phyloP scores from a whole-genome alignment of 1,139 yeast genomes.

The Debaryomycetaceae sp. region DNA sequence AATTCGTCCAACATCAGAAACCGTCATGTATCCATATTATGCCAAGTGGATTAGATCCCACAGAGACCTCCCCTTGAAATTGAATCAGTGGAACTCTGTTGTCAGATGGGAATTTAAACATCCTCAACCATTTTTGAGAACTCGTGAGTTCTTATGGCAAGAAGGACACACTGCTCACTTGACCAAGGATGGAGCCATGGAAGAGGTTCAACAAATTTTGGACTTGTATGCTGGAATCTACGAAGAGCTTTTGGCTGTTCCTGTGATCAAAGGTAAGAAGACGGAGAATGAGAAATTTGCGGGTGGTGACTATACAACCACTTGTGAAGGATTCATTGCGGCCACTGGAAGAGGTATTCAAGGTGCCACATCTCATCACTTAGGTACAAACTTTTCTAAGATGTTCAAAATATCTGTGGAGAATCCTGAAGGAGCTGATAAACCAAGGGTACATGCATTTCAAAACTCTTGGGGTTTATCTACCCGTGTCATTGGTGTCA shows the following conservation, averaged over 20 bases:
- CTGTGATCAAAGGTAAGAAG: constrained; percentile 91
- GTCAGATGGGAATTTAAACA: constrained; percentile 99
- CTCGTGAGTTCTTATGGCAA: constrained; percentile 99
- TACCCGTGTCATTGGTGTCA: constrained; percentile 97
- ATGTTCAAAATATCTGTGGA: constrained; percentile 97
- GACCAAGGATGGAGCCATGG: constrained; percentile 71
- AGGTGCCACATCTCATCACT: constrained; percentile 97
- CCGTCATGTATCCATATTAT: constrained; percentile 99
- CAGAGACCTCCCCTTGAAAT: constrained; percentile 92
- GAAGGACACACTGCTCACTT: constrained; percentile 99
- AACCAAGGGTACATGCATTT: constrained; percentile 83
- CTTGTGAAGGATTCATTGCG: constrained; percentile 95
- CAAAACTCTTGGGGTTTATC: constrained; percentile 99
- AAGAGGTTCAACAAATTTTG: constrained; percentile 82
- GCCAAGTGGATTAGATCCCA: constrained; percentile 99
- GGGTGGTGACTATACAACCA: constrained; percentile 94
- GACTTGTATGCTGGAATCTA: constrained; percentile 83
- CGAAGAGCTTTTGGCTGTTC: constrained; percentile 92
- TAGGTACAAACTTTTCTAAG: constrained; percentile 97
- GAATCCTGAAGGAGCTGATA: constrained; percentile 85
- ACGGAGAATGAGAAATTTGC: constrained; percentile 98
- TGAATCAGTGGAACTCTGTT: constrained; percentile 99
- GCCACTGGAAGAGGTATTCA: constrained; percentile 99
- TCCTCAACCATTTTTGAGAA: constrained; percentile 98
- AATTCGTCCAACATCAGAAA: constrained; percentile 98